Evolutionary conservation across 2,329 filamentous ascomycete genomes (phyloP).

Genomic region (Aulographum hederae): DNA sequence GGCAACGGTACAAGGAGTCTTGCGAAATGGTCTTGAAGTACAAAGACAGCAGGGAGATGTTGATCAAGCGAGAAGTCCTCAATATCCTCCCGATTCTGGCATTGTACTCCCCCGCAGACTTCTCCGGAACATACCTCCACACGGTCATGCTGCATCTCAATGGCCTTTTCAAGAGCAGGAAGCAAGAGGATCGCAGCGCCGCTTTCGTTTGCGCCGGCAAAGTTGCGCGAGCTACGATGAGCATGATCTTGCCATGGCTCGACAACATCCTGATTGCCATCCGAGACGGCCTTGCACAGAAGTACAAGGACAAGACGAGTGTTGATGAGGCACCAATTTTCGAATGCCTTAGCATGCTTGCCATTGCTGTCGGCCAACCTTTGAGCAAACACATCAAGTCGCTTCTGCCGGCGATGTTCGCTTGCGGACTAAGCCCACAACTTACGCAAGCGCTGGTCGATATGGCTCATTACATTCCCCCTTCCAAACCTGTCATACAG

Average conservation of each 20-base stretch:
- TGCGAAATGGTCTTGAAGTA: constrained; percentile 86
- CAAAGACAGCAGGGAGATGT: constrained; percentile 78
- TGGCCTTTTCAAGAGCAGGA: constrained; percentile 80
- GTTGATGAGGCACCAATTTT: constrained; percentile 64
- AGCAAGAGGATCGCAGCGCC: constrained; percentile 72
- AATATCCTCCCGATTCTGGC: constrained; percentile 83
- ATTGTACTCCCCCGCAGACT: constrained; percentile 80
- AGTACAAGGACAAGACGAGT: constrained; percentile 37
- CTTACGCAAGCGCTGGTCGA: constrained; percentile 91
- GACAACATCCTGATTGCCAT: constrained; percentile 91
- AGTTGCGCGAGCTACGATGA: constrained; percentile 90
- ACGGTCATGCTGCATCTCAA: constrained; percentile 96
- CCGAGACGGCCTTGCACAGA: constrained; percentile 69
- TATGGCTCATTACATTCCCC: constrained; percentile 97
- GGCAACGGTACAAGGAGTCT: constrained; percentile 65
- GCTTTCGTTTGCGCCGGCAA: constrained; percentile 93
- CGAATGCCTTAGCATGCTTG: constrained; percentile 91
- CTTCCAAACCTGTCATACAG: constrained; percentile 82
- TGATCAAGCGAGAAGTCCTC: constrained; percentile 79
- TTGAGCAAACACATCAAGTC: constrained; percentile 98
- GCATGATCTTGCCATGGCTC: constrained; percentile 83
- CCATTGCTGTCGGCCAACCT: constrained; percentile 86
- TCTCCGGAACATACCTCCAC: constrained; percentile 72
- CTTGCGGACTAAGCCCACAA: constrained; percentile 83
- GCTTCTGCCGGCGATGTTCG: constrained; percentile 87